Evolutionary conservation across 495 filamentous ascomycete genomes (phyloP).

Genomic region (Tuber aestivum): DNA sequence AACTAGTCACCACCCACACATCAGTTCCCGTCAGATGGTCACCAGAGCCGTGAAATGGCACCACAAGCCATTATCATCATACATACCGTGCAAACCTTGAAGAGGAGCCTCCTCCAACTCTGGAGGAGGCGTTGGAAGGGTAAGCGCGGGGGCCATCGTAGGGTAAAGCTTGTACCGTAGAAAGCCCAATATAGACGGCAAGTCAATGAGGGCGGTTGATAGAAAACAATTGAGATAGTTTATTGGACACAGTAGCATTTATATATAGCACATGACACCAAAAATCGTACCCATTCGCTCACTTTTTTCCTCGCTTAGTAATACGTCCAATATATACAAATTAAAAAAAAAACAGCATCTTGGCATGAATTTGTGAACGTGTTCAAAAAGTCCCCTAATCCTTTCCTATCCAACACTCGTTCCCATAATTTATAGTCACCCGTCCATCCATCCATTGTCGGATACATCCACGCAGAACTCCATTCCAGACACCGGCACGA

Average conservation of each 20-base stretch:
- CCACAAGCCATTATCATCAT: background rate
- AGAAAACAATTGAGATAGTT: background rate
- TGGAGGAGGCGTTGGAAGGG: constrained; percentile 10
- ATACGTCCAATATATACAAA: constrained; percentile 7
- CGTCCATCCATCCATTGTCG: too few relatives aligned
- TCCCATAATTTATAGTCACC: too few relatives aligned
- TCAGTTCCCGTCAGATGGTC: constrained; percentile 1
- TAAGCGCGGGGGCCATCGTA: constrained; percentile 29
- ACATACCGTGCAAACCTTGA: constrained; percentile 14
- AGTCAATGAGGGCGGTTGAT: background rate
- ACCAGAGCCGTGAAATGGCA: background rate
- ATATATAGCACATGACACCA: background rate
- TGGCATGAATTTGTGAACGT: background rate
- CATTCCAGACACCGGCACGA: too few relatives aligned
- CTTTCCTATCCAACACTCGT: too few relatives aligned
- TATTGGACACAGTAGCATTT: background rate
- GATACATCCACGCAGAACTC: too few relatives aligned
- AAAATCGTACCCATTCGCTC: background rate
- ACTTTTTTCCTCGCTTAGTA: background rate
- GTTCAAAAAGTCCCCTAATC: too few relatives aligned
- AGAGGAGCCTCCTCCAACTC: constrained; percentile 8
- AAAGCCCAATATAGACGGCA: background rate
- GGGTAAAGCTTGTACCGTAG: background rate
- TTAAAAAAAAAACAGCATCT: constrained; percentile 11
- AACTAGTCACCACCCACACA: constrained; percentile 33